Base-by-base conservation (phyloP, 352 stramenopile genomes). In the Pythium sp. region DNA sequence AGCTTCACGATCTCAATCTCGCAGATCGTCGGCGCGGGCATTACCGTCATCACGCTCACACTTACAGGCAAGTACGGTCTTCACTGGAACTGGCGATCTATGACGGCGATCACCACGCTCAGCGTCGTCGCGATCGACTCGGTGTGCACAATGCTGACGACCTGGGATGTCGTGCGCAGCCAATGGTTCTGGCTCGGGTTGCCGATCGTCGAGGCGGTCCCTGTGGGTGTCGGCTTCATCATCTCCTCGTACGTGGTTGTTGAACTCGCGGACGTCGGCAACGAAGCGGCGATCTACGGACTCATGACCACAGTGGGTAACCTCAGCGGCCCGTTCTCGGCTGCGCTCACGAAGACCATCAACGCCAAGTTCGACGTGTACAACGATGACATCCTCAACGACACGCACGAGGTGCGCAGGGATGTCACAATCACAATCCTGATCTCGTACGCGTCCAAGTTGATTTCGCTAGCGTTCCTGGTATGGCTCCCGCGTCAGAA, bases 1-100 rank as follows among this genome's bases (percentile, higher is more conserved):
- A 82, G 82, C 70, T 47, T 87, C 32, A 51, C 69, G 34, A 86
- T 87, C 47, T 28, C 47, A 20, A 54, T 28, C 47, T 11, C 47
- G 47, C 47, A 54, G 47, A 54, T 24, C 20, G 22, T 51, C 43
- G 43, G 43, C 12, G 43, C 43, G 43, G 43, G 43, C 30, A 51
- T 51, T 5, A 51, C 43, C 1, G 43, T 51, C 43, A 14, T n/a
- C 43, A 51, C 43, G 43, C 43, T 51, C 43, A 51, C 43, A 15
- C 14, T 51, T 15, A 51, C 14, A 7, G 43, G 43, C 43, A 51
- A n/a, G 43, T 51, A 51, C 43, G 43, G 43, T 22, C 43, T 51
- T 4, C 15, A 51, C 14, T 51, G 43, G 43, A 51, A n/a, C 47
- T 54, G 47, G 47, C 47, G 47, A 22, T 14, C 20, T 5, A 54